Evolutionary conservation across 768 basidiomycete genomes (phyloP), one percentile per base, ranked within the genome.

Genomic region (Lactarius hengduanensis): DNA sequence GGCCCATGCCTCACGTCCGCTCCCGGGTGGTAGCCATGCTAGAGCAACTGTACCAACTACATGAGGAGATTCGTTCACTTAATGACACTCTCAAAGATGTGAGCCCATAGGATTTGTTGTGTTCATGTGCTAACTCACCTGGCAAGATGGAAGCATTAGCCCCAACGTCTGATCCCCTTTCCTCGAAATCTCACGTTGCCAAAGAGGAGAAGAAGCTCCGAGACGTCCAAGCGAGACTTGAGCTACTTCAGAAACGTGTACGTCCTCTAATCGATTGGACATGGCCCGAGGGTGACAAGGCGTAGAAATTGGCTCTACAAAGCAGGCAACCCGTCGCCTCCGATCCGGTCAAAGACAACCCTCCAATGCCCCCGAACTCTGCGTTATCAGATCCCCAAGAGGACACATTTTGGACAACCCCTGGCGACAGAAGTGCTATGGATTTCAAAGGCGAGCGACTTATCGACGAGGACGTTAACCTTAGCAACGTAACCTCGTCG

Each of bases 401-500:
- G 72, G 82, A 85, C 43, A 80, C 79, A 50, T 86, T 88, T 72
- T 89, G 88, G 86, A 82, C 80, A 36, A 86, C 87, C 0, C 86
- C 87, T 8, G 78, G 75, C 41, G 81, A 81, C 1, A 82, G 81
- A 16, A 86, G 86, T 45, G 84, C 84, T 0, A 77, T 91, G 16
- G 84, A 82, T 60, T 90, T 91, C 68, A 82, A 82, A 1, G 84
- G 87, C 47, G 86, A 85, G 65, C 78, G 86, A 16, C 77, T 88
- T 34, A 74, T 86, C 73, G 83, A 90, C 68, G 89, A 91, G 69
- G 77, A 84, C 22, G 81, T 85, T 3, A 85, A 90, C 70, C 76
- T 89, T 36, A 81, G 66, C 66, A 57, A 79, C 78, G 63, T 79
- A 22, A 73, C 71, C 0, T 62, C 70, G 2, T 74, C 80, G 4